Conservation (phyloP, 2,329 filamentous ascomycete genomes). For the Aspergillus floridensis region DNA sequence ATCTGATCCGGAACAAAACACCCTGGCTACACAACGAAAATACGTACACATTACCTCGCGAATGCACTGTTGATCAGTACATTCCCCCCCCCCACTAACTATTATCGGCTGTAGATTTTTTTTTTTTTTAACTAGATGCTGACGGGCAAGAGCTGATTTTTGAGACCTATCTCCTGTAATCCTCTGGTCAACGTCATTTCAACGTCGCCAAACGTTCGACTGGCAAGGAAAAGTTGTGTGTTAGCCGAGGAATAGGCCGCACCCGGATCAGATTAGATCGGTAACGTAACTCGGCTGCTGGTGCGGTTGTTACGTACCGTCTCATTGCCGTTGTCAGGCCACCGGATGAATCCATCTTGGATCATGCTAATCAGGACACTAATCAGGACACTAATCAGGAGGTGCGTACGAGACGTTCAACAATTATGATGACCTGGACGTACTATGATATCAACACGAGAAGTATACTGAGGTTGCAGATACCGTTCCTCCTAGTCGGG, state of each 20-base stretch:
- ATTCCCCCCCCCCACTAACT: not conserved
- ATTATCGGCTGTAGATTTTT: not conserved
- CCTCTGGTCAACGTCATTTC: no score
- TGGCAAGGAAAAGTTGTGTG: constrained; percentile 1
- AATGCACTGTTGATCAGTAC: not conserved
- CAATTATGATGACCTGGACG: not conserved
- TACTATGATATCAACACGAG: no score
- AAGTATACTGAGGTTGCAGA: not conserved
- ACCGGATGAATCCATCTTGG: constrained; percentile 3
- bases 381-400: not conserved
- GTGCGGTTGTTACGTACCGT: constrained; percentile 9
- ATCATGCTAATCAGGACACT: constrained; percentile 2
- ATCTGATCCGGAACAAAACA: constrained; percentile 22
- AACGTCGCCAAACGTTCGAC: not conserved
- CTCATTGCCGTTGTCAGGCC: constrained; percentile 10
- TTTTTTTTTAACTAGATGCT: not conserved
- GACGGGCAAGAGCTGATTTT: not conserved
- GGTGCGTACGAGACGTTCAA: not conserved
- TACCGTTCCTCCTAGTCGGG: not conserved
- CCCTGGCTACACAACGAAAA: not conserved
- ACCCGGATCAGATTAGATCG: constrained; percentile 28
- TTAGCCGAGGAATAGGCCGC: constrained; percentile 4
- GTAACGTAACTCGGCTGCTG: constrained; percentile 14
- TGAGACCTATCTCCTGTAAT: not conserved
- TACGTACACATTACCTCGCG: not conserved